Evolutionary conservation across 805 yeast genomes (phyloP), one percentile per base, ranked within the genome.

Genomic region (Scheffersomyces stipitis): DNA sequence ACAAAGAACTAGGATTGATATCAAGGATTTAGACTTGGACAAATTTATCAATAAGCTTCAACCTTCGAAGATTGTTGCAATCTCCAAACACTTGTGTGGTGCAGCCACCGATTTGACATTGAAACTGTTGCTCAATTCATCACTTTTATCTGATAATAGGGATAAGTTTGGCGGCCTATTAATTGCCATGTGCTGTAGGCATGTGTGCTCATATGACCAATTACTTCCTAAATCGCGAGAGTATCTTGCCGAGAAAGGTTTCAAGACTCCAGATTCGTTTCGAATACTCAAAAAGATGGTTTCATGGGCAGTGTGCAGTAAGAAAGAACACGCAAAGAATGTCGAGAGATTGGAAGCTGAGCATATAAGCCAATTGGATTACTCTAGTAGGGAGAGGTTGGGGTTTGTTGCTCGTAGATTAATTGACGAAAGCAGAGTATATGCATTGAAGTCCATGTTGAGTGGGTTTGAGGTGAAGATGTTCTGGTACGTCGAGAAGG

Each of bases 151-250:
- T 4, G 35, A 36, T 7, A 39, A 40, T n/a, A 30, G 24, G 6
- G 13, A 16, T 7, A 36, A 37, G 27, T 64, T 79, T 32, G 57
- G 60, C 3, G 95, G 93, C 0, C 60, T 85, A 44, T 62, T 86
- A 18, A 86, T 89, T 22, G 97, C 97, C 17, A 83, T 90, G 87
- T 89, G 97, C 55, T 89, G 97, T 58, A 73, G 97, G 37, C 97
- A 89, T 52, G 81, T 82, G 15, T 90, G 97, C 51, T 62, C 73
- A 28, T 81, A 78, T 42, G 62, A 70, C n/a, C 69, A 74, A 38
- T 65, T 84, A 12, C 57, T 85, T 12, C 69, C 73, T 0, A 66
- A 62, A 18, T 76, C 83, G 1, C 57, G 64, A 33, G 46, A 48
- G 16, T 76, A 58, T 48, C 54, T 82, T 17, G 30, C 33, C 2